Evolutionary conservation across 768 basidiomycete genomes (phyloP), one percentile per base, ranked within the genome.

Genomic region (Rhodotorula babjevae): DNA sequence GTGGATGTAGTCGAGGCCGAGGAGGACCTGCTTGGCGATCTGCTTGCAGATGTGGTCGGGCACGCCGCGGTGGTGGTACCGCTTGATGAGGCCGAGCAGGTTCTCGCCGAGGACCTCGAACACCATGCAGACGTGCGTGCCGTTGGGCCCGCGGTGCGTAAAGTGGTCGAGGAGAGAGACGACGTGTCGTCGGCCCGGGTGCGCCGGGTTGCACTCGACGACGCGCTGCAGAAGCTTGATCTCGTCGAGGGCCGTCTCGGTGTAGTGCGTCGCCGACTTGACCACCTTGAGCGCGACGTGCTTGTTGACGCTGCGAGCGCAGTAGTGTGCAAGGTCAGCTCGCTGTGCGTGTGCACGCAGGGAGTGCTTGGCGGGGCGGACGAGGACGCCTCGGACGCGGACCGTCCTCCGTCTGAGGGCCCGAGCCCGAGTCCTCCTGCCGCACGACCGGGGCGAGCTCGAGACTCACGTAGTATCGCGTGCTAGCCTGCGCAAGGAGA

Each of bases 201-300:
- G 93, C 0, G 88, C 86, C 83, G 71, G 88, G 84, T 83, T 82
- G 29, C 92, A 91, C 15, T 90, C 90, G 82, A 95, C 94, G 76
- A 97, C 88, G 14, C 94, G 89, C 78, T 97, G 93, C 29, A 97
- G 86, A 5, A 99, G 89, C 80, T 97, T 97, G 83, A 99, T 98
- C 83, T 99, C 96, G 83, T 99, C 96, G 47, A 98, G 84, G 0
- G 96, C 96, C 0, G 96, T 99, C 80, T 99, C 95, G 1, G 95
- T 99, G 82, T 99, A 99, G 61, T 96, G 85, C 0, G 89, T 88
- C 0, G 95, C 96, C 25, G 94, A 96, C 82, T 98, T 99, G 81
- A 99, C 96, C 79, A 99, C 92, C 82, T 99, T 99, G 81, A 99
- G 89, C 23, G 96, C 96, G 78, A 99, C 96, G 82, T 99, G 96